Base-by-base conservation (phyloP, 179 eudicot genomes). In the Gypsophila paniculata region DNA sequence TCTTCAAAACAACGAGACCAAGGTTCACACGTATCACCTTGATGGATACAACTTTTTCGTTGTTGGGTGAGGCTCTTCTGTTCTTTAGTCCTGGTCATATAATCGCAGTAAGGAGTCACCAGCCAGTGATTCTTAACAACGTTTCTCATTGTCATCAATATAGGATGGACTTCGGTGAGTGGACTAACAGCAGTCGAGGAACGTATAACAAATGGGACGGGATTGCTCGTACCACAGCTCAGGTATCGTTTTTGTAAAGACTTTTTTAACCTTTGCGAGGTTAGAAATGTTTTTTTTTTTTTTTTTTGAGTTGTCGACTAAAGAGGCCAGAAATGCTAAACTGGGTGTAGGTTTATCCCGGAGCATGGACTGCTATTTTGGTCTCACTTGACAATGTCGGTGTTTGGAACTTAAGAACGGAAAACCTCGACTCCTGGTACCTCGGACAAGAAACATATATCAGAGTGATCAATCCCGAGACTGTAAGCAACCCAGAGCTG, bases 161-260 rank as follows among this genome's bases (percentile, higher is more conserved):
- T 85, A 92, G 98, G 59, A 90, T 92, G 96, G 98, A 90, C 73
- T 92, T 46, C 36, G 98, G 98, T 57, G 96, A 83, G 76, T 92
- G 98, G 98, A 80, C 96, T 0, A 84, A 90, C 38, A 73, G 75
- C 69, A 92, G 98, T 72, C 81, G 96, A 82, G 98, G 98, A 38
- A 90, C 98, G 17, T 92, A 92, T 73, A 92, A 92, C 80, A 92
- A 88, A 81, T 92, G 98, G 98, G 98, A 92, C 79, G 98, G 91
- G 49, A 75, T 92, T 74, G 94, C 98, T 70, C 93, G 98, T n/a
- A 68, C 89, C 44, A 85, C 98, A 71, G 87, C 90, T 26, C 98
- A 92, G 90, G 97, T 89, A 73, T 15, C 19, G 25, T 65, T 67
- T 34, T 17, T 17, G 1, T 3, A 34, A 22, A 25, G 17, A 22